Conservation (phyloP, 2,329 filamentous ascomycete genomes). For the Ophiostoma novo-ulmi region DNA sequence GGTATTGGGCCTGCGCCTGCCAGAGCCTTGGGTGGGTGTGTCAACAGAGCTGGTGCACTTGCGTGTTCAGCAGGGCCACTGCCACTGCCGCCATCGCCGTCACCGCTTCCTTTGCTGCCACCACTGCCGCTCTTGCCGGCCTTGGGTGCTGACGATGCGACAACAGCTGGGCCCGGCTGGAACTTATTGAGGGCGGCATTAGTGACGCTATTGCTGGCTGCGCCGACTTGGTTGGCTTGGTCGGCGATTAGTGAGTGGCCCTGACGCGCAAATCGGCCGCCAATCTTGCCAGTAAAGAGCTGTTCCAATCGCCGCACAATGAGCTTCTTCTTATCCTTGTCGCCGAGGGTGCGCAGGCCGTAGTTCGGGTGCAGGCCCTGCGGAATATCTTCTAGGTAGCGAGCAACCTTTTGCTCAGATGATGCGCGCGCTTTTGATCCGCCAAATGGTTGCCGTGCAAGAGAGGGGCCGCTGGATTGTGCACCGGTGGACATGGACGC, state of each 20-base stretch:
- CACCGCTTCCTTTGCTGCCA: not conserved
- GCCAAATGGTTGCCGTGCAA: constrained; percentile 37
- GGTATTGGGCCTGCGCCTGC: not conserved
- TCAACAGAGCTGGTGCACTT: not conserved
- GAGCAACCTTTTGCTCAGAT: constrained; percentile 59
- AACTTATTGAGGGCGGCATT: not conserved
- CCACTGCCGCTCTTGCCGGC: not conserved
- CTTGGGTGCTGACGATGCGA: not conserved
- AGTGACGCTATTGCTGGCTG: not conserved
- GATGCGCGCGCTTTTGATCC: constrained; percentile 39
- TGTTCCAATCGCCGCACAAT: constrained; percentile 74
- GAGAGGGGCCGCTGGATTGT: constrained; percentile 41
- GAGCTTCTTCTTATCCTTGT: constrained; percentile 69
- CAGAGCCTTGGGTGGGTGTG: not conserved
- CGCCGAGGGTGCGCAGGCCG: constrained; percentile 51
- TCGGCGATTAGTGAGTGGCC: constrained; percentile 23
- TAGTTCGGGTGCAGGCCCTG: constrained; percentile 60
- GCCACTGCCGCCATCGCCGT: not conserved
- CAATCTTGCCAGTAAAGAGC: constrained; percentile 69
- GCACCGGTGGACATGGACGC: constrained; percentile 60
- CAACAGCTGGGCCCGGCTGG: not conserved
- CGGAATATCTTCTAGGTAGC: constrained; percentile 67
- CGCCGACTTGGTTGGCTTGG: not conserved
- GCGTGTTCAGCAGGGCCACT: not conserved
- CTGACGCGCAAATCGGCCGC: constrained; percentile 37